These are phyloP conservation scores for Suillus lakei DNA, from an alignment of 768 basidiomycete species.

Conservation along the genomic window DNA sequence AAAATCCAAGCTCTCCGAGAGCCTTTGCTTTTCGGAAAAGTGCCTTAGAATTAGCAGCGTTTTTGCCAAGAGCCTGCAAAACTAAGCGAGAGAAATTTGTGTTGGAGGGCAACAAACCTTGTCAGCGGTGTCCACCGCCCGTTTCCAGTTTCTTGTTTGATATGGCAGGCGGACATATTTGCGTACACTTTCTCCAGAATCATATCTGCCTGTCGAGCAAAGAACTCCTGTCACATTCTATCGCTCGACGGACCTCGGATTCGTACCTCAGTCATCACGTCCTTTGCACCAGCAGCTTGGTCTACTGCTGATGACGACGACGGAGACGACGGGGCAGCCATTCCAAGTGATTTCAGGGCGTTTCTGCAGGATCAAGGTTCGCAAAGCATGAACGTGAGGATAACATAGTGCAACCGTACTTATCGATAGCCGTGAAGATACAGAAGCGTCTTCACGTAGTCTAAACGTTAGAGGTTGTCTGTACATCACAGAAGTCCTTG, in stretches of 20 bases:
- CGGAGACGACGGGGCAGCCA: constrained; percentile 22
- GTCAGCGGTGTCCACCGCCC: constrained; percentile 80
- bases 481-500: not conserved
- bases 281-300: constrained; percentile 35
- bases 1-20: constrained; percentile 74
- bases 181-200: constrained; percentile 83
- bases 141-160: constrained; percentile 83
- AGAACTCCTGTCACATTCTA: not conserved
- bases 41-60: constrained; percentile 78
- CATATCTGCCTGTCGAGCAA: constrained; percentile 61
- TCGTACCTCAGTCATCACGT: constrained; percentile 72
- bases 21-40: constrained; percentile 84
- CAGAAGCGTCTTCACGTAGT: constrained; percentile 59
- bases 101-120: constrained; percentile 48
- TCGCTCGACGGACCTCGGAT: not conserved
- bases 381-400: not conserved
- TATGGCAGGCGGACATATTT: constrained; percentile 84
- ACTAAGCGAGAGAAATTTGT: constrained; percentile 3
- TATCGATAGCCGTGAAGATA: constrained; percentile 79
- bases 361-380: constrained; percentile 42
- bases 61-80: constrained; percentile 70
- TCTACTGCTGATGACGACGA: constrained; percentile 26
- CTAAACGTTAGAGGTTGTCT: constrained; percentile 12
- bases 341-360: constrained; percentile 57
- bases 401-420: constrained; percentile 47